These are phyloP conservation scores for Lactarius vividus DNA, from an alignment of 768 basidiomycete genomes.

Conservation along the genomic window DNA sequence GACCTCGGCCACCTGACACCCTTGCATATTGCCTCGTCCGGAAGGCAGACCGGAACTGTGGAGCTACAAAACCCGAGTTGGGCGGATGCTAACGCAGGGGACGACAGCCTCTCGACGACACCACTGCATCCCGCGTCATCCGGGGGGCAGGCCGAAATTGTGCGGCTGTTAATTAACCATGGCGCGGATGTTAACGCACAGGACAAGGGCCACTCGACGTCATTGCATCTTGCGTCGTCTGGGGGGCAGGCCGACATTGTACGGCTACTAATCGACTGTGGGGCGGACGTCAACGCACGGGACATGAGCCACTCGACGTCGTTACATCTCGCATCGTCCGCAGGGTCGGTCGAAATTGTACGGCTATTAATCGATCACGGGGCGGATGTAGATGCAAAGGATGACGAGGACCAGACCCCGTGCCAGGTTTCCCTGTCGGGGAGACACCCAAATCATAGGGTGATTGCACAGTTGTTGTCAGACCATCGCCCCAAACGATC, in stretches of 20 bases:
- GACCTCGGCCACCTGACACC: not conserved
- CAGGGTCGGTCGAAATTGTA: not conserved
- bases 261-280: not conserved
- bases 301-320: not conserved
- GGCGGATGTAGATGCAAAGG: not conserved
- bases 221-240: not conserved
- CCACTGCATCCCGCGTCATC: not conserved
- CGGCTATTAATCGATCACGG: not conserved
- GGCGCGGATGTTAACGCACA: not conserved
- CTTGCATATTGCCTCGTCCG: not conserved
- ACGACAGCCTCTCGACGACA: not conserved
- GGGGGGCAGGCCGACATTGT: not conserved
- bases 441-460: not conserved
- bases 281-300: not conserved
- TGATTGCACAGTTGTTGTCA: not conserved
- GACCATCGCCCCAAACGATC: not conserved
- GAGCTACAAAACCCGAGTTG: too few species aligned
- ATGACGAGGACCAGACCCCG: not conserved
- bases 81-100: too few species aligned
- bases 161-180: not conserved
- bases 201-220: not conserved
- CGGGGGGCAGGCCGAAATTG: not conserved
- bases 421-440: not conserved
- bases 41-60: not conserved
- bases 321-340: not conserved